phyloP scores from a whole-genome alignment of 805 yeast species.

The Yarrowia porcina region DNA sequence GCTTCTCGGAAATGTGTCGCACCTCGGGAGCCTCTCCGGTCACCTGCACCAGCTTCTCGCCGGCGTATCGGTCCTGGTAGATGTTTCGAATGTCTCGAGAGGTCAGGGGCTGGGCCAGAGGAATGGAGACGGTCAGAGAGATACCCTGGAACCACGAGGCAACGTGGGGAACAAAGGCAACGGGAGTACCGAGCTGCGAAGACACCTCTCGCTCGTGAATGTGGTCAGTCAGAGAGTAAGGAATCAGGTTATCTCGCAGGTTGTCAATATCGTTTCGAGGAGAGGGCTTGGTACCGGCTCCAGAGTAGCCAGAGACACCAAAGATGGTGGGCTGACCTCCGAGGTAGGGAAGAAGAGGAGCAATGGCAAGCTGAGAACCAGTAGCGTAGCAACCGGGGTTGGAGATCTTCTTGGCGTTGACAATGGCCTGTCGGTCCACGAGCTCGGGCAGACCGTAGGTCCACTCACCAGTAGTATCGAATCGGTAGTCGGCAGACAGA shows the following conservation, averaged over 20 bases:
- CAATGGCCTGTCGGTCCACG: conserved; percentile 57
- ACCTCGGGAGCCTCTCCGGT: conserved; percentile 93
- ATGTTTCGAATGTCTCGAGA: conserved; percentile 79
- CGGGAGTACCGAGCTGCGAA: conserved; percentile 65
- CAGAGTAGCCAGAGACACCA: conserved; percentile 98
- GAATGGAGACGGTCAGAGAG: conserved; percentile 85
- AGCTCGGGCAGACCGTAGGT: conserved; percentile 93
- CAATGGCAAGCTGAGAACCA: conserved; percentile 88
- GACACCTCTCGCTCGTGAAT: conserved; percentile 95
- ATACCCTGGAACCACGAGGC: conserved; percentile 99
- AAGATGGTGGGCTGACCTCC: conserved; percentile 78
- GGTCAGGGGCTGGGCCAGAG: conserved; percentile 61
- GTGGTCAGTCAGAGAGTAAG: conserved; percentile 94
- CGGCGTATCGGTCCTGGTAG: conserved; percentile 83
- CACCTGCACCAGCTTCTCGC: conserved; percentile 79
- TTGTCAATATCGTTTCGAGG: conserved; percentile 84
- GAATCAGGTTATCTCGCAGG: conserved; percentile 79
- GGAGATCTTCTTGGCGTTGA: conserved; percentile 74
- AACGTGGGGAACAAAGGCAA: conserved; percentile 94
- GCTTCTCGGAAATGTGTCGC: conserved; percentile 86
- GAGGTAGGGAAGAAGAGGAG: conserved; percentile 63
- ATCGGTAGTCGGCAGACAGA: conserved; percentile 92
- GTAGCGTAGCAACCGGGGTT: conserved; percentile 99
- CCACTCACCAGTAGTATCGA: conserved; percentile 87
- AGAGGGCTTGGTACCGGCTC: conserved; percentile 98